Base-by-base conservation (phyloP, 805 yeast species). In the Zygotorulaspora florentina region DNA sequence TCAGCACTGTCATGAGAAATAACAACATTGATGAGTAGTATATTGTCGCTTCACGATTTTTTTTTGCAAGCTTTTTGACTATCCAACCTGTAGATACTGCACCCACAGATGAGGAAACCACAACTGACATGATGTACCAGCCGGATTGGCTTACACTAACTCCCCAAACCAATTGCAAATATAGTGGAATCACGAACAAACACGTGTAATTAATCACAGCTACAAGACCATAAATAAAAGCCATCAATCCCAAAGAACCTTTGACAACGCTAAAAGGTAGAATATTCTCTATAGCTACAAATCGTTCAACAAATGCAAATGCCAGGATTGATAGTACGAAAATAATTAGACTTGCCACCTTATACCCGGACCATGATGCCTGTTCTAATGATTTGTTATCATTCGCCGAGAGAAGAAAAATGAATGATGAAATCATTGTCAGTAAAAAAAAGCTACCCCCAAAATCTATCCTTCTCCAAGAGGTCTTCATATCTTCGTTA, bases 91-190 rank as follows among this genome's bases (percentile, higher is more conserved):
- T 59, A 7, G 56, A n/a, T 13, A 72, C 46, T 0, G 77, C 67
- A 1, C 77, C 77, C 12, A 61, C 27, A 1, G 76, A 67, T 2
- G 65, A 55, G 0, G 73, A 57, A 13, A 71, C 55, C 13, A 73
- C 76, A 26, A 67, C 68, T 52, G 67, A 69, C 41, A 71, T 63
- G 35, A 71, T 71, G 51, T 69, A 73, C 1, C 57, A 48, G 9
- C 77, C 77, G 16, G 73, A 59, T 16, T 59, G 62, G 9, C 69
- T 56, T 5, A 72, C 70, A 4, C 58, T 51, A n/a, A 70, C 55
- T 34, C 63, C 67, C 42, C 72, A 75, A 5, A 73, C 65, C n/a
- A 70, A 55, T 50, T 73, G 77, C n/a, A 71, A 56, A 48, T 71
- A 73, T 8, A 72, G 43, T 2, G 77, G 77, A 3, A 67, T 53